Evolutionary conservation across 441 rosid species (phyloP).

Genomic region (Kokia cookei): DNA sequence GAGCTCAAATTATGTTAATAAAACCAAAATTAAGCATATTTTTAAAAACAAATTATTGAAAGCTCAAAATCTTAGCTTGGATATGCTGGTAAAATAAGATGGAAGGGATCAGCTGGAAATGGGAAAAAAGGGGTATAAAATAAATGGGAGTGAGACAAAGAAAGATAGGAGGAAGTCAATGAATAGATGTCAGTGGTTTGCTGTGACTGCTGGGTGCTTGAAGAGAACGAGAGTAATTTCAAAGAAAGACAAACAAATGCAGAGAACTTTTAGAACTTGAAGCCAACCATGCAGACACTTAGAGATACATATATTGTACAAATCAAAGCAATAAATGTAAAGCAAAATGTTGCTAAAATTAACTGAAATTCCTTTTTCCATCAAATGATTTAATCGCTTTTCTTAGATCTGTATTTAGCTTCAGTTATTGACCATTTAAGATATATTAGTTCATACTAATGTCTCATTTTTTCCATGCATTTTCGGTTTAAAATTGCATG

Average conservation of each 20-base stretch:
- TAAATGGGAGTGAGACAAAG: neutral
- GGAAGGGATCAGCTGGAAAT: neutral
- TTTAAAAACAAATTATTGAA: too few species aligned
- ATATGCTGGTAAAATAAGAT: too few species aligned
- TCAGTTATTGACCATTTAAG: neutral
- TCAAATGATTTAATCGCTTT: neutral
- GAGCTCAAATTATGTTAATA: too few species aligned
- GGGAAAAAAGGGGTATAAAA: neutral
- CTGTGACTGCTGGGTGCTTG: neutral
- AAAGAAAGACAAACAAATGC: neutral
- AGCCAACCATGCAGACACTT: neutral
- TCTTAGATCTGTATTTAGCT: neutral
- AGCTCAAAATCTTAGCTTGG: too few species aligned
- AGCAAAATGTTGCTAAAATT: neutral
- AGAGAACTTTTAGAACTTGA: neutral
- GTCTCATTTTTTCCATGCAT: neutral
- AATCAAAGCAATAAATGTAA: neutral
- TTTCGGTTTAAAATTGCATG: neutral
- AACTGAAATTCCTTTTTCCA: neutral
- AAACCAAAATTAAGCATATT: too few species aligned
- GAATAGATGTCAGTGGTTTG: neutral
- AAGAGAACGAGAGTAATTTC: neutral
- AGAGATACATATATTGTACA: neutral
- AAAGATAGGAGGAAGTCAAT: neutral
- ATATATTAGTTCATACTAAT: neutral